These are phyloP conservation scores for Globisporangium canariense DNA, from an alignment of 352 stramenopile species.

Conservation along the genomic window DNA sequence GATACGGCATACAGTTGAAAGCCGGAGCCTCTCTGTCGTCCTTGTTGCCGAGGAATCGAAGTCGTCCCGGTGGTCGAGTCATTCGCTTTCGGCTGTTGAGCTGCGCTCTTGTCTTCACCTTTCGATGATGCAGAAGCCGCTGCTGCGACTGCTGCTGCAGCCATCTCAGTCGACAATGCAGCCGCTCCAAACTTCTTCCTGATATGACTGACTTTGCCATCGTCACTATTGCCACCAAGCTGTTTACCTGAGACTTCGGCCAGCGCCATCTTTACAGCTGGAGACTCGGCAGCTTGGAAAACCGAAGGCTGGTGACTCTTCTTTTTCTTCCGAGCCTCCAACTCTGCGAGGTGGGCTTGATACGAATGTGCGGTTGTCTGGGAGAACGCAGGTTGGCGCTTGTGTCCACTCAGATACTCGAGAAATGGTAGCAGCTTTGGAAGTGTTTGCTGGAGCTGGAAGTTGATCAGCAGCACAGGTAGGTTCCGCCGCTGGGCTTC, in stretches of 20 bases:
- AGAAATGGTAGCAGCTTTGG: constrained; percentile 21
- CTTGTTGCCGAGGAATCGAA: background rate
- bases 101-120: constrained; percentile 1
- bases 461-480: constrained; percentile 39
- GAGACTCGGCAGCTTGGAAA: background rate
- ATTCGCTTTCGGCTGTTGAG: background rate
- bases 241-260: background rate
- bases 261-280: background rate
- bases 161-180: constrained; percentile 12
- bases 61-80: background rate
- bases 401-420: background rate
- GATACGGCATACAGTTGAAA: constrained; percentile 57
- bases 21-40: constrained; percentile 2
- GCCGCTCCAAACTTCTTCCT: constrained; percentile 11
- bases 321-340: background rate
- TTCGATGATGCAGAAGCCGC: background rate
- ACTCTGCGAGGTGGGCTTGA: background rate
- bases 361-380: constrained; percentile 15
- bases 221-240: too few relatives aligned
- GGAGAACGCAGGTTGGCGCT: constrained; percentile 20
- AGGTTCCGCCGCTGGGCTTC: constrained; percentile 26
- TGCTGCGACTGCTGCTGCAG: constrained; percentile 8
- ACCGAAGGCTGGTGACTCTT: background rate
- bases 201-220: background rate
- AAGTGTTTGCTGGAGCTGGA: constrained; percentile 15